Conservation (phyloP, 2,329 filamentous ascomycete species). For the Ophiocordyceps sinensis region DNA sequence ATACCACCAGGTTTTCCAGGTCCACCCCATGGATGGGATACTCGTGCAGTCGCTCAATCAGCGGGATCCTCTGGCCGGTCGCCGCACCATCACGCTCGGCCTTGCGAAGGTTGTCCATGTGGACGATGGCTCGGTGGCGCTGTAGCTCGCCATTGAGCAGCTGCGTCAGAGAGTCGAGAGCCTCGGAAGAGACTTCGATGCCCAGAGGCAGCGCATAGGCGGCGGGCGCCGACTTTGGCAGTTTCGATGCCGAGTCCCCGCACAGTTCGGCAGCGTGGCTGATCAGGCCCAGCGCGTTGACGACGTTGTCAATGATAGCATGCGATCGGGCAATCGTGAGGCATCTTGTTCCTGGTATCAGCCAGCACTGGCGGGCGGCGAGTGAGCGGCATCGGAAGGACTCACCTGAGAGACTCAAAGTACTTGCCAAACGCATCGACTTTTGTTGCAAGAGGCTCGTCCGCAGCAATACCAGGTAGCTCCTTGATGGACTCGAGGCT, state of each 20-base stretch:
- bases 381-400: constrained; percentile 2
- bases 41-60: constrained; percentile 61
- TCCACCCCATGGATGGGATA: constrained; percentile 62
- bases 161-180: constrained; percentile 42
- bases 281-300: constrained; percentile 76
- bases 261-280: constrained; percentile 54
- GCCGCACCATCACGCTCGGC: constrained; percentile 26
- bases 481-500: constrained; percentile 84
- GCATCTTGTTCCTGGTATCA: constrained; percentile 34
- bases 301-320: constrained; percentile 52
- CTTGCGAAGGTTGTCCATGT: constrained; percentile 54
- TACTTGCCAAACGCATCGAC: constrained; percentile 68
- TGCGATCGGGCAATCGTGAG: constrained; percentile 79
- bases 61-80: constrained; percentile 26
- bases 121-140: constrained; percentile 72
- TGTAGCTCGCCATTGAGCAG: constrained; percentile 59
- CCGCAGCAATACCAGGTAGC: constrained; percentile 77
- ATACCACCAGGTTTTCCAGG: constrained; percentile 68
- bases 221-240: constrained; percentile 22
- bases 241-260: constrained; percentile 33
- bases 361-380: background rate
- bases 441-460: constrained; percentile 59
- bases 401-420: constrained; percentile 77
- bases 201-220: constrained; percentile 34
- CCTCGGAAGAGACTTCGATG: constrained; percentile 48